Evolutionary conservation across 2,329 filamentous ascomycete genomes (phyloP), one percentile per base, ranked within the genome.

Genomic region (Madurella mycetomatis): DNA sequence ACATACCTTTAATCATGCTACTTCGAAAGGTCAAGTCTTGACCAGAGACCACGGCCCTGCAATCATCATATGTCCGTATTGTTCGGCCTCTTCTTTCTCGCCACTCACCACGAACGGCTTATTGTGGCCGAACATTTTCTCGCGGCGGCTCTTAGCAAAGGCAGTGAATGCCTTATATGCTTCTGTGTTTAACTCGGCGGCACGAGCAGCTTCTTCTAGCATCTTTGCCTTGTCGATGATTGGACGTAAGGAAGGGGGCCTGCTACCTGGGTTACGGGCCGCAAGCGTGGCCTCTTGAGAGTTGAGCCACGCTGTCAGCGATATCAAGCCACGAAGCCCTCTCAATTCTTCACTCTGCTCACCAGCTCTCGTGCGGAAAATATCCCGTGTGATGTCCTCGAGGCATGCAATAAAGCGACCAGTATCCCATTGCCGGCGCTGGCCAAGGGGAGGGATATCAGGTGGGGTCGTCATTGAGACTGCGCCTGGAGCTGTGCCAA

Each of bases 341-440:
- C 1, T 12, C 13, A 4, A 15, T 13, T 11, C 11, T 9, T 25
- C 3, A 49, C 5, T 3, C 7, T 25, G 5, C 25, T 19, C 2
- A 41, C 1, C 13, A n/a, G 12, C 1, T 9, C 11, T 7, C 13
- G 7, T 25, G 25, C 25, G 25, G 7, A 25, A 25, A 25, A 25
- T 25, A 7, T 25, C 25, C 25, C 25, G 25, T 3, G 25, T 25
- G 7, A 25, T 25, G 3, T 25, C 25, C 25, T 25, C 25, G 25
- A 25, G 25, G 7, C 25, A 25, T 3, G 3, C 25, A 7, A 25
- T 11, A 4, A 53, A 43, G 40, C 40, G 17, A 3, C 4, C 18
- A 17, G 48, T 39, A 30, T 53, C 45, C 51, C 45, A 53, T n/a
- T 45, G 30, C 18, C 40, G 15, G 16, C 45, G 39, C 51, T 43